These are phyloP conservation scores for Suhomyces canberraensis DNA, from an alignment of 805 yeast genomes.

Conservation along the genomic window DNA sequence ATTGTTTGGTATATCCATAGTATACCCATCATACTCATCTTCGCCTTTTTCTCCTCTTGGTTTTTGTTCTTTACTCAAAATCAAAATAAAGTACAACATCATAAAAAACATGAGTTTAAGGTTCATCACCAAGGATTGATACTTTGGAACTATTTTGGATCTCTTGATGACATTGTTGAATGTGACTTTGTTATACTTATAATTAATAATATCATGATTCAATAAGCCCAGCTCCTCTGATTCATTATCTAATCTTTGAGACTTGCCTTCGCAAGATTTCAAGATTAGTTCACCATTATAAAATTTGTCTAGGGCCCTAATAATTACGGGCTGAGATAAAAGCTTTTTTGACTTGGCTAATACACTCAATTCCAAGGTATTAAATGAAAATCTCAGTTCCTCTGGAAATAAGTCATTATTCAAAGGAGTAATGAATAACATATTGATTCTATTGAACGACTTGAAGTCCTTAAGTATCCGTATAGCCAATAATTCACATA, in stretches of 20 bases:
- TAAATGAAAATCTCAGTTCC: slow-evolving; percentile 25
- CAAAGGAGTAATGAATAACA: slow-evolving; percentile 47
- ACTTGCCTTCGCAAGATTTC: slow-evolving; percentile 14
- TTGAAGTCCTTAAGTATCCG: slow-evolving; percentile 47
- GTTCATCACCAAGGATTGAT: slow-evolving; percentile 40
- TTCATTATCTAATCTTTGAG: slow-evolving; percentile 1
- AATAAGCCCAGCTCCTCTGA: slow-evolving; percentile 10
- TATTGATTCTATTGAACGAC: slow-evolving; percentile 41
- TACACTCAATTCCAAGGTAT: slow-evolving; percentile 49
- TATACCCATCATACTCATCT: neutral
- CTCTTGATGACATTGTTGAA: slow-evolving; percentile 29
- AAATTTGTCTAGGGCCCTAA: slow-evolving; percentile 44
- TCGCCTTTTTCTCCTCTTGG: slow-evolving; percentile 2
- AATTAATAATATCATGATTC: slow-evolving; percentile 20
- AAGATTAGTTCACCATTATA: slow-evolving; percentile 50
- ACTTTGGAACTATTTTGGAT: slow-evolving; percentile 37
- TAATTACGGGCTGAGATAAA: slow-evolving; percentile 50
- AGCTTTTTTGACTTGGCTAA: slow-evolving; percentile 51
- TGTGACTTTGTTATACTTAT: slow-evolving; percentile 29
- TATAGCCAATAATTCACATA: slow-evolving; percentile 53
- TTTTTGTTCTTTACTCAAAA: slow-evolving; percentile 19
- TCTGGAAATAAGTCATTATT: slow-evolving; percentile 27
- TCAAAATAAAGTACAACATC: slow-evolving; percentile 28
- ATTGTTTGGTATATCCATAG: neutral
- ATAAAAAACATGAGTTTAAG: slow-evolving; percentile 30